Base-by-base conservation (phyloP, 306 rosid genomes). In the Cicer cuneatum region DNA sequence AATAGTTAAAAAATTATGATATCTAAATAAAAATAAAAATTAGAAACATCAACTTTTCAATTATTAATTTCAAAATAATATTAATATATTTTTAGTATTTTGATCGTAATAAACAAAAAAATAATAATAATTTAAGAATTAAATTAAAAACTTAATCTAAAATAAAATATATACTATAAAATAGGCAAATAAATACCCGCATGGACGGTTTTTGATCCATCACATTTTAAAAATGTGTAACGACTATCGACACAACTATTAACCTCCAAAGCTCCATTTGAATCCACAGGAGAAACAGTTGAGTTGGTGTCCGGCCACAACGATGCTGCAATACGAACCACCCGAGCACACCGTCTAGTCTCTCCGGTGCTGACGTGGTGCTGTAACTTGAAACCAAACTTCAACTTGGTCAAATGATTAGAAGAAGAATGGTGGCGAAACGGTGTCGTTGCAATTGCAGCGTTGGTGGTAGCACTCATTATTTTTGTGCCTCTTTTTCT, bases 171-270 rank as follows among this genome's bases (percentile, higher is more conserved):
- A 21, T 21, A 21, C 24, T 21, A 21, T 21, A 15, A 15, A 7
- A 15, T 7, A 39, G 33, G 9, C 1, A 14, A 61, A 37, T 7
- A 12, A 38, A n/a, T 80, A 92, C 97, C 98, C 1, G 97, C 96
- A 76, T 93, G 98, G 80, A 93, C 83, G 5, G 89, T 71, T 53
- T 82, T 69, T 68, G 97, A 89, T 73, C 92, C 97, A 83, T 90
- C 96, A 53, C 68, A 73, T 85, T 83, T 80, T 73, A 93, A 83
- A 69, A 90, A 86, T 15, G 93, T 84, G 66, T 83, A 83, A 24
- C 7, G 2, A 49, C 29, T 13, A 24, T 60, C 78, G 45, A 81
- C 71, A 2, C 78, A 54, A 72, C 43, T 75, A 69, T 85, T 85
- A 48, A 71, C n/a, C 71, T 72, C 75, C 51, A 90, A 68, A 66